A percentile compares a stretch with the other conserved stretches of the same genome.
These are phyloP conservation scores for Chloroidium sp. DNA, from an alignment of 163 green algal species.

Conservation along the genomic window DNA sequence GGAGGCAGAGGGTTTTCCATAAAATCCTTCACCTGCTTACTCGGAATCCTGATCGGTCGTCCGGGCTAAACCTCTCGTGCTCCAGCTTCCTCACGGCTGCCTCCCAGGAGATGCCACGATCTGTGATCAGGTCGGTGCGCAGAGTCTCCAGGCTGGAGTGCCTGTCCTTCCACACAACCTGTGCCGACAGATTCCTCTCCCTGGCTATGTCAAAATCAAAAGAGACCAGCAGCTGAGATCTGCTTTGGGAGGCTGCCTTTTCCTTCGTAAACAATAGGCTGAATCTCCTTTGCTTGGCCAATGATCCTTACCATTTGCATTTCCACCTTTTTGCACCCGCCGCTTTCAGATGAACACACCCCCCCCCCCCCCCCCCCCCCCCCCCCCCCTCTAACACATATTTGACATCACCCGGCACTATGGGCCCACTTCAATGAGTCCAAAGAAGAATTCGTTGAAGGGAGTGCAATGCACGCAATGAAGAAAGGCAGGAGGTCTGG, in stretches of 20 bases:
- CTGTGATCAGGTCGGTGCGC: slow-evolving; percentile 58
- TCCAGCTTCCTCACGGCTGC: slow-evolving; percentile 35
- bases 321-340: no score
- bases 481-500: no score
- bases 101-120: slow-evolving; percentile 70
- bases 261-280: no score
- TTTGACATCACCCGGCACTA: background rate
- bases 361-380: no score
- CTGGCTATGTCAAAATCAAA: no score
- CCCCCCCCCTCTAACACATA: background rate
- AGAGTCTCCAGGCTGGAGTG: slow-evolving; percentile 24
- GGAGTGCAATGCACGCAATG: background rate
- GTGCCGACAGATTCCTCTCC: background rate
- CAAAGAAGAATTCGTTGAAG: background rate
- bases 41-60: slow-evolving; percentile 53
- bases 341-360: no score
- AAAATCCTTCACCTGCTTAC: background rate
- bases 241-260: no score
- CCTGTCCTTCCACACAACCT: slow-evolving; percentile 52
- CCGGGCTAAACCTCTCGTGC: slow-evolving; percentile 26
- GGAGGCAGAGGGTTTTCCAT: no score
- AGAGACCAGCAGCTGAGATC: no score
- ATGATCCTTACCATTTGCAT: no score
- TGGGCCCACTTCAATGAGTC: background rate
- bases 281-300: no score